Evolutionary conservation across 768 basidiomycete species (phyloP), one percentile per base, ranked within the genome.

Genomic region (Chiua virens): DNA sequence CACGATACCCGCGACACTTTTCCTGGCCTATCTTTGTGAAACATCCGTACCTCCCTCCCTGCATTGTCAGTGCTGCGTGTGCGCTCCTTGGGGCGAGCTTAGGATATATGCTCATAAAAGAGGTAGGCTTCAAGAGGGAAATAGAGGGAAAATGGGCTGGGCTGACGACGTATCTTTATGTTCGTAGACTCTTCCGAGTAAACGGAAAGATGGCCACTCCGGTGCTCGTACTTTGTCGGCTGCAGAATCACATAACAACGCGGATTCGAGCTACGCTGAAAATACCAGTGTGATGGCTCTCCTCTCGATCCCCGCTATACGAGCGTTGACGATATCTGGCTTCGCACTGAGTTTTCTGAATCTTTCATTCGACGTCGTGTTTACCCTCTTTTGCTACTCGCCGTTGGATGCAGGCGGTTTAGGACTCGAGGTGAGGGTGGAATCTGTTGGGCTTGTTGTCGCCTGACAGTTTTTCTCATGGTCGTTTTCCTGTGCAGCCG

Each of bases 301-400:
- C 14, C 58, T 83, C 6, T 68, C 74, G 6, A 75, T 77, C 36
- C 81, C 82, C 2, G 69, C 78, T 41, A 76, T 85, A 52, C 75
- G 75, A 2, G 75, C 77, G 3, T 59, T 85, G 34, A 78, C 78
- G 35, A 57, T 75, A 10, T 84, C 82, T 20, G 78, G 77, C 8
- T 75, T 72, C 45, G 74, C 73, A 2, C 66, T 85, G 17, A 73
- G 71, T 44, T 83, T 81, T 67, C 70, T 79, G 55, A 73, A 73
- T 15, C 79, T 79, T 0, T 76, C 77, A 1, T 87, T 83, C 57
- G 82, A 85, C 46, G 80, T 81, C 6, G 76, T 84, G 4, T 85
- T 86, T 56, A 78, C 82, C 6, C 73, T 87, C n/a, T 83, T 82
- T 58, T 83, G 80, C 53, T 87, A 83, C 59, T 79, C 85, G 4